Evolutionary conservation across 495 filamentous ascomycete species (phyloP).

Genomic region (Penicillium silybi): DNA sequence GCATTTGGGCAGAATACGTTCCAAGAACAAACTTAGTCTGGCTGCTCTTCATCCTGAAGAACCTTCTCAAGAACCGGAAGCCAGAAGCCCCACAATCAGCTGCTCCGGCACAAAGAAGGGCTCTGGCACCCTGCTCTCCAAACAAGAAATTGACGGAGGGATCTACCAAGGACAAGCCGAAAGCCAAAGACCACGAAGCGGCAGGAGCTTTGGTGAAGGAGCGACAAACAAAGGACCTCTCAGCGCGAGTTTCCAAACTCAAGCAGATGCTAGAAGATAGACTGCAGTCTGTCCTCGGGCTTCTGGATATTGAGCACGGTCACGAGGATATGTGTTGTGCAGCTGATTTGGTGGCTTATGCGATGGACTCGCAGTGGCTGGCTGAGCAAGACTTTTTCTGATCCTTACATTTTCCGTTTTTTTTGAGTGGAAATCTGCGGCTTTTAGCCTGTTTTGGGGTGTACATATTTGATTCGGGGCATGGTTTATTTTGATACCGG

Average conservation of each 20-base stretch:
- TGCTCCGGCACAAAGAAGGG: slow-evolving; percentile 19
- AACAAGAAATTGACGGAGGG: slow-evolving; percentile 24
- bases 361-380: slow-evolving; percentile 45
- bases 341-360: slow-evolving; percentile 45
- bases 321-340: slow-evolving; percentile 48
- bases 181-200: not conserved
- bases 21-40: slow-evolving; percentile 49
- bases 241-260: slow-evolving; percentile 18
- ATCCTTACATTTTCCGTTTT: not conserved
- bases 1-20: slow-evolving; percentile 44
- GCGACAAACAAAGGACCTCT: slow-evolving; percentile 10
- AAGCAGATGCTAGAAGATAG: slow-evolving; percentile 33
- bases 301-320: slow-evolving; percentile 39
- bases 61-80: slow-evolving; percentile 40
- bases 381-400: slow-evolving; percentile 40
- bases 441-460: not conserved
- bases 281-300: slow-evolving; percentile 28
- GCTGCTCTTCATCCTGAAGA: slow-evolving; percentile 48
- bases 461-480: not conserved
- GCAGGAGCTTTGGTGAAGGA: slow-evolving; percentile 1
- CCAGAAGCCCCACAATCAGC: slow-evolving; percentile 12
- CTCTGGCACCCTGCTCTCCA: slow-evolving; percentile 36
- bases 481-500: not conserved
- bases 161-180: slow-evolving; percentile 11
- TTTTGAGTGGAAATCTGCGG: too few species aligned